Conservation (phyloP, 1,284 basidiomycete genomes). For the Ustilago loliicola region DNA sequence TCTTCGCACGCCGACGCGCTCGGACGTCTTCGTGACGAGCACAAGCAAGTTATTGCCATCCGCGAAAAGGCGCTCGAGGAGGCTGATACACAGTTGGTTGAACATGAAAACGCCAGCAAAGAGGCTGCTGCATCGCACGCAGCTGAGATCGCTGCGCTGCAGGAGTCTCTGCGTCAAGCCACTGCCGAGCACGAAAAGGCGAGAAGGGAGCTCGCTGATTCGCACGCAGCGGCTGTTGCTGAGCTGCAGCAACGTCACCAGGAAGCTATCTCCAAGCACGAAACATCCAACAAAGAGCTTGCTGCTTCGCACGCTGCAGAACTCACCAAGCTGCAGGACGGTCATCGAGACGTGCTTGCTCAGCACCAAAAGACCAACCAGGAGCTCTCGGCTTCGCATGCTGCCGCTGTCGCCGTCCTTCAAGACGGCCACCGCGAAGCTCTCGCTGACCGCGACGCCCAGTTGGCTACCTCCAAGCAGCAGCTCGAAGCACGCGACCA, state of each 20-base stretch:
- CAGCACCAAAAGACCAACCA: slow-evolving; percentile 24
- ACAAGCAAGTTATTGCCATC: slow-evolving; percentile 30
- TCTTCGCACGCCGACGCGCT: slow-evolving; percentile 30
- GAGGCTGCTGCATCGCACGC: slow-evolving; percentile 18
- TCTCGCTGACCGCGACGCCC: slow-evolving; percentile 24
- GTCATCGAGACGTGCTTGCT: slow-evolving; percentile 21
- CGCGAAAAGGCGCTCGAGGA: slow-evolving; percentile 36
- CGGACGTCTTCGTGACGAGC: slow-evolving; percentile 36
- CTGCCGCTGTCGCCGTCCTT: slow-evolving; percentile 26
- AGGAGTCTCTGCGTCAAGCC: slow-evolving; percentile 10
- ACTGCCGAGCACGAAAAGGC: slow-evolving; percentile 20
- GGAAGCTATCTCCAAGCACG: slow-evolving; percentile 9
- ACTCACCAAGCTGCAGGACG: slow-evolving; percentile 20
- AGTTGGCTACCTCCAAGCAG: slow-evolving; percentile 18
- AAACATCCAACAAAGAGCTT: slow-evolving; percentile 20
- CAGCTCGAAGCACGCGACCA: slow-evolving; percentile 17
- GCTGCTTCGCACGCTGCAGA: slow-evolving; percentile 21
- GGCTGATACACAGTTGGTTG: slow-evolving; percentile 31
- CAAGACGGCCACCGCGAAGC: slow-evolving; percentile 30
- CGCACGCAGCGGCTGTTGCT: slow-evolving; percentile 19
- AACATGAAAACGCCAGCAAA: slow-evolving; percentile 20
- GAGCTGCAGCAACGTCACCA: slow-evolving; percentile 20
- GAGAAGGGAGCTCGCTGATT: slow-evolving; percentile 7
- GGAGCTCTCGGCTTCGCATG: slow-evolving; percentile 25
- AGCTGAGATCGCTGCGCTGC: slow-evolving; percentile 18